phyloP scores from a whole-genome alignment of 306 rosid genomes.

The Notholithocarpus densiflorus region DNA sequence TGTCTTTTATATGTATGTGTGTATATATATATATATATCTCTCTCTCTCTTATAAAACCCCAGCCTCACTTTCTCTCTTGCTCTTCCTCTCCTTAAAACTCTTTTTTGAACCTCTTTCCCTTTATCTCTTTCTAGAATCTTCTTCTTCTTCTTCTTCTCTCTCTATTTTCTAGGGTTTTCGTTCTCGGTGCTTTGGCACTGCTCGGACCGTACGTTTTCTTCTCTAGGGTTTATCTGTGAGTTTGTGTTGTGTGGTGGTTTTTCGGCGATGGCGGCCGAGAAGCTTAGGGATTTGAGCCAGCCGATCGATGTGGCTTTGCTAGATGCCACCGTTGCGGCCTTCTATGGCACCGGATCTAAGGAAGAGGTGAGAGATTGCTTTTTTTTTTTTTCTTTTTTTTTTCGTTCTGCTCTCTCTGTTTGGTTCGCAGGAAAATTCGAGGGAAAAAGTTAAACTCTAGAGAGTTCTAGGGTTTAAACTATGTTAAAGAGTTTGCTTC shows the following conservation, averaged over 20 bases:
- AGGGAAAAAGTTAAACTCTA: neutral
- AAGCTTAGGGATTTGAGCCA: conserved; percentile 90
- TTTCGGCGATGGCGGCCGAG: conserved; percentile 82
- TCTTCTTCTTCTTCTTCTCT: conserved; percentile 2
- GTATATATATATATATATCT: neutral
- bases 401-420: neutral
- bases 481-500: neutral
- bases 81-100: conserved; percentile 21
- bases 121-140: conserved; percentile 7
- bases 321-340: conserved; percentile 97
- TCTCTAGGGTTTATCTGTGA: conserved; percentile 48
- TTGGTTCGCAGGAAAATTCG: neutral
- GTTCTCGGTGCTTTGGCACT: neutral
- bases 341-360: conserved; percentile 99
- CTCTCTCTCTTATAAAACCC: conserved; percentile 9
- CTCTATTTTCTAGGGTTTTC: conserved; percentile 28
- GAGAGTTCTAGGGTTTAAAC: conserved; percentile 7
- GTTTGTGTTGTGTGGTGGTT: neutral
- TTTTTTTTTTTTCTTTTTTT: neutral
- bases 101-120: neutral
- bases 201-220: neutral
- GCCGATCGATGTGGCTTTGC: conserved; percentile 81
- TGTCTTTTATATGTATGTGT: conserved; percentile 31
- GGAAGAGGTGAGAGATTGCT: conserved; percentile 58
- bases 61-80: conserved; percentile 18